Conservation (phyloP, 169 alveolate species). For the Eimeria nieschulzi region DNA sequence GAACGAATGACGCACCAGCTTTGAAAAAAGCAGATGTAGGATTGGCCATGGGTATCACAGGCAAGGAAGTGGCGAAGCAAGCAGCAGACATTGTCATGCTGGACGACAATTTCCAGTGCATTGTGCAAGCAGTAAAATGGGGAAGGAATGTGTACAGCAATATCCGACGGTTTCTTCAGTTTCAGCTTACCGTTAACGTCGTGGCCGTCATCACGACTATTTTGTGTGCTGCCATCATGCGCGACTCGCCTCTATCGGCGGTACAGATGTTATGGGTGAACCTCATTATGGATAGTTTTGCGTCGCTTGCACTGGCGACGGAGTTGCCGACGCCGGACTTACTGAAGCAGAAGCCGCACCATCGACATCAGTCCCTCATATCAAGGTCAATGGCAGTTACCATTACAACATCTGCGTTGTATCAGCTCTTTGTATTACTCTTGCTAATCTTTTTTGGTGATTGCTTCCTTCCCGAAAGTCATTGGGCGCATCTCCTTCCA, state of each 20-base stretch:
- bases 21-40: slow-evolving; percentile 94
- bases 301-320: slow-evolving; percentile 93
- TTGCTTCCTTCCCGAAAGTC: slow-evolving; percentile 86
- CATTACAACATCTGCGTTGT: slow-evolving; percentile 81
- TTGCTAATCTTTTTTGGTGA: slow-evolving; percentile 87
- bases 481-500: slow-evolving; percentile 68
- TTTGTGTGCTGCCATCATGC: slow-evolving; percentile 83
- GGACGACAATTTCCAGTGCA: slow-evolving; percentile 92
- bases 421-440: slow-evolving; percentile 80
- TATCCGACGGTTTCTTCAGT: slow-evolving; percentile 91
- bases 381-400: slow-evolving; percentile 82
- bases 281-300: slow-evolving; percentile 92
- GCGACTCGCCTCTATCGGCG: slow-evolving; percentile 86
- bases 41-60: slow-evolving; percentile 95
- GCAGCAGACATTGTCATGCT: slow-evolving; percentile 92
- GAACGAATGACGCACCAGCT: slow-evolving; percentile 97
- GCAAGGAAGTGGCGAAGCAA: slow-evolving; percentile 92
- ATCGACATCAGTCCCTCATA: slow-evolving; percentile 88
- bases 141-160: slow-evolving; percentile 92
- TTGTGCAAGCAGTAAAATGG: slow-evolving; percentile 91
- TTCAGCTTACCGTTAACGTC: slow-evolving; percentile 90
- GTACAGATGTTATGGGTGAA: slow-evolving; percentile 87
- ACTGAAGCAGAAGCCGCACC: slow-evolving; percentile 89
- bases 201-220: slow-evolving; percentile 90
- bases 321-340: slow-evolving; percentile 92